Evolutionary conservation across 148 eudicot genomes (phyloP), one percentile per base, ranked within the genome.

Genomic region (Chenopodium album): DNA sequence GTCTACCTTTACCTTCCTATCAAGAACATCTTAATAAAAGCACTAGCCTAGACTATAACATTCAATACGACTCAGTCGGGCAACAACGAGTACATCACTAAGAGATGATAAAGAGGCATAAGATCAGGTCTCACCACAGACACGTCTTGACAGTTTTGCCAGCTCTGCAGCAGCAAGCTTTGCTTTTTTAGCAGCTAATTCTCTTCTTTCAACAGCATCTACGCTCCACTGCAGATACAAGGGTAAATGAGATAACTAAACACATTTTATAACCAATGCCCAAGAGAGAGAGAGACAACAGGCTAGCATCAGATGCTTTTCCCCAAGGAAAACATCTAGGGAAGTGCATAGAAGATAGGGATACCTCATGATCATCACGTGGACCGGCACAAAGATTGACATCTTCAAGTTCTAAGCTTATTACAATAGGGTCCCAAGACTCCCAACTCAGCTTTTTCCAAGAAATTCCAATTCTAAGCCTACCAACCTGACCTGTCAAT

Each of bases 361-460:
- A 69, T 88, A 96, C 99, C 99, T 96, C 99, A 76, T 87, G 85
- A 85, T 96, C 92, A 76, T 89, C 90, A 26, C 99, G 88, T 81
- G 91, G 98, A 76, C 92, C 91, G 54, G 93, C 93, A 84, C 86
- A 92, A 82, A 96, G 87, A 78, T 88, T 85, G 37, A 94, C 95
- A 88, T 96, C 98, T 78, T 96, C 99, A 46, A 56, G 22, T 56
- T 56, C 62, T 56, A 96, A 84, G 75, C 82, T 84, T 46, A 96
- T 96, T 79, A 92, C 89, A n/a, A 96, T 88, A 74, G 99, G 99
- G 64, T 94, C 99, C 99, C 99, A 91, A 31, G 99, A 98, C 59
- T 94, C 99, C 99, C 99, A 91, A 31, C 99, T 97, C 79, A 96
- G 94, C 85, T 96, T 96, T 87, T 91, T 94, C 99, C 99, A 96